Evolutionary conservation across 73 alveolate genomes (phyloP), one percentile per base, ranked within the genome.

Genomic region (Vitrella brassicaformis): DNA sequence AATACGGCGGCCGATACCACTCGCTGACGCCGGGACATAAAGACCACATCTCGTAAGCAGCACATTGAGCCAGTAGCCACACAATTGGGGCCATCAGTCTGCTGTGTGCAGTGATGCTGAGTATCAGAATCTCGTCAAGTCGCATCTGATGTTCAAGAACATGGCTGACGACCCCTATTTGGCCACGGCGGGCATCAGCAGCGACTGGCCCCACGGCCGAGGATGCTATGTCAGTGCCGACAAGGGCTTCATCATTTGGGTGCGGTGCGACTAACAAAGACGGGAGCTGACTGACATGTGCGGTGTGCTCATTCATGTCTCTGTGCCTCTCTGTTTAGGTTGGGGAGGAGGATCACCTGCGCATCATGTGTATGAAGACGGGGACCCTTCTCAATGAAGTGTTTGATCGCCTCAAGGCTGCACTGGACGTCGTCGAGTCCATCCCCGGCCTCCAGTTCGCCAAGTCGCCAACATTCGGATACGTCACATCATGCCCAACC

Each of bases 401-500:
- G 31, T 72, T 72, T 27, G 73, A 47, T 14, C 4, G 56, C 4
- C 56, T 39, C 56, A 39, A 39, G 56, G 14, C 56, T 14, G 56
- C 56, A 4, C 22, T 39, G 56, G 22, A 39, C 22, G 22, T 39
- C 56, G 22, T 39, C 14, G 56, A 8, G 56, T 4, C 4, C 22
- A 8, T 14, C 56, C 4, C 4, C 71, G 29, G 10, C 45, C 30
- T 1, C 28, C 26, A 25, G n/a, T 74, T 47, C 77, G 82, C 77
- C 30, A 73, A 74, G 66, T 73, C 64, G 75, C 26, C 30, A 10
- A 73, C 64, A 18, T 47, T 70, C 47, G 86, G 86, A 9, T 70
- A 31, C 73, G 30, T 78, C 67, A 71, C 86, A 1, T 70, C 80
- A 8, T 71, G 79, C 80, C 79, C 80, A 14, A 69, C 80, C 68